These are phyloP conservation scores for Saitozyma podzolica DNA, from an alignment of 768 basidiomycete species.

Conservation along the genomic window DNA sequence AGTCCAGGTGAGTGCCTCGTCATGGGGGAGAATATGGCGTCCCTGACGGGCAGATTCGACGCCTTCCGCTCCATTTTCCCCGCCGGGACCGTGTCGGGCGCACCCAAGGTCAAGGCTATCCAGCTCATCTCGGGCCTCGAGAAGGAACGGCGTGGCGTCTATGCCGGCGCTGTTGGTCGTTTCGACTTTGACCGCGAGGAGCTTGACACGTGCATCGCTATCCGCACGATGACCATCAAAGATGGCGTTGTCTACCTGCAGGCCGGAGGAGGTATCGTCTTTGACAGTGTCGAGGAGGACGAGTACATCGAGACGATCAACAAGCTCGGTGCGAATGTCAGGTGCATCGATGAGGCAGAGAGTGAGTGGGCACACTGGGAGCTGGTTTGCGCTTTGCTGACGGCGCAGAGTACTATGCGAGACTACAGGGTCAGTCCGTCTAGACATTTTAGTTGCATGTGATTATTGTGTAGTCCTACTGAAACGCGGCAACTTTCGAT, in stretches of 20 bases:
- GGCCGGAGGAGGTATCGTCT: constrained; percentile 96
- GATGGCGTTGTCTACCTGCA: constrained; percentile 82
- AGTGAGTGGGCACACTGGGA: constrained; percentile 55
- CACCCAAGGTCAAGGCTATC: constrained; percentile 98
- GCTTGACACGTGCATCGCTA: constrained; percentile 99
- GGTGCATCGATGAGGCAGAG: constrained; percentile 83
- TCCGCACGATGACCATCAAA: constrained; percentile 97
- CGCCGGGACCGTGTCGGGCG: constrained; percentile 96
- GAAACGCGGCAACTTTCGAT: too few relatives aligned
- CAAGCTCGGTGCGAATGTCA: constrained; percentile 83
- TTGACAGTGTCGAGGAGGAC: constrained; percentile 95
- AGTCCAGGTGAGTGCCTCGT: constrained; percentile 65
- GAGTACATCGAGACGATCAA: constrained; percentile 95
- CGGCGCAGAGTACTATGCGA: constrained; percentile 10
- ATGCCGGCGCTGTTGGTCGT: constrained; percentile 96
- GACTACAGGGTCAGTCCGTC: constrained; percentile 1
- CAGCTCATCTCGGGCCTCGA: constrained; percentile 86
- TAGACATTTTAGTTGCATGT: too few relatives aligned
- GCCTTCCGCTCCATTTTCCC: constrained; percentile 99
- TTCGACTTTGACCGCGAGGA: constrained; percentile 85
- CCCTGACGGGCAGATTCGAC: constrained; percentile 68
- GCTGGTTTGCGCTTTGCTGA: constrained; percentile 2
- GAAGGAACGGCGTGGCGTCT: constrained; percentile 85
- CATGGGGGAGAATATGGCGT: not conserved
- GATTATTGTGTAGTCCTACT: too few relatives aligned